Evolutionary conservation across 495 filamentous ascomycete species (phyloP), one percentile per base, ranked within the genome.

Genomic region (Neurospora sp.): DNA sequence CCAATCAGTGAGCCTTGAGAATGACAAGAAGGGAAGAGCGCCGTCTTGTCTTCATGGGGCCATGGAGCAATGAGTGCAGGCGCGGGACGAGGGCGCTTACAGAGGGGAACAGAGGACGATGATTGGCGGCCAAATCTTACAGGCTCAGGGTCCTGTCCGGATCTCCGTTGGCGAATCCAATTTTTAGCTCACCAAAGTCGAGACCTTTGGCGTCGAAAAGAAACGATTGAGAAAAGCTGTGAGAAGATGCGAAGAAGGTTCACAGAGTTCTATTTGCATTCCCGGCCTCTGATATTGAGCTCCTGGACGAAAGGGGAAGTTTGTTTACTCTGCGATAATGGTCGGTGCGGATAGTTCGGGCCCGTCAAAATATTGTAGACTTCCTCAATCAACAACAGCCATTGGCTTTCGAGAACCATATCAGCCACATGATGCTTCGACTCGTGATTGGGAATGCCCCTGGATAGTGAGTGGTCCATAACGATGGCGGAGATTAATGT

Each of bases 81-180:
- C 75, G 75, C 74, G 68, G 69, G 74, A 74, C 71, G 69, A 77
- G 75, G 79, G 79, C 77, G 77, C 79, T 80, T 80, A 80, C 42
- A 27, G 40, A 14, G 39, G 35, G 16, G 8, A 70, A 53, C 22
- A 18, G 1, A 61, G 12, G 18, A 18, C 8, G 1, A 18, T 59
- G 70, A 77, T 77, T 77, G 75, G 75, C 70, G 68, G 75, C 75
- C 75, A 74, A 76, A 70, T 41, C 59, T 44, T 16, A 65, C 53
- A 37, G 53, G 53, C 53, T 35, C 9, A n/a, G 35, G 42, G 69
- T n/a, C 41, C 68, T 42, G 65, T 70, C 41, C 37, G n/a, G 20
- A 53, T 69, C 53, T 18, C 53, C 53, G 53, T 35, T 37, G 53
- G 53, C 27, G 53, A 65, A 35, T 65, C 27, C 27, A 35, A 65